phyloP scores from a whole-genome alignment of 2,329 filamentous ascomycete genomes.

The Fusarium secorum region DNA sequence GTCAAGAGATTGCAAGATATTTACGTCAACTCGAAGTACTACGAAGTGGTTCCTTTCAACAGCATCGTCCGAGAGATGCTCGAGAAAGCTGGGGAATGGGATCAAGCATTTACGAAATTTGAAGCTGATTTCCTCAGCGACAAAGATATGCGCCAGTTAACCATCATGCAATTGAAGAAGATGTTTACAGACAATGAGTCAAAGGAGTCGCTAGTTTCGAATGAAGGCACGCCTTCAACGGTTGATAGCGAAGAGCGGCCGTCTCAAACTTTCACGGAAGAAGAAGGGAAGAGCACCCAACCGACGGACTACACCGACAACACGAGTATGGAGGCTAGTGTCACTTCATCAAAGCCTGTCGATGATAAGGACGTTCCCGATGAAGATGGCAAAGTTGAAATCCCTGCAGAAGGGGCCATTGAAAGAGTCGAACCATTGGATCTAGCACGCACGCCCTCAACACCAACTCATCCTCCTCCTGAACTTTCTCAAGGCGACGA shows the following conservation, averaged over 20 bases:
- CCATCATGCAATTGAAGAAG: slow-evolving; percentile 90
- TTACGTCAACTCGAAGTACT: slow-evolving; percentile 94
- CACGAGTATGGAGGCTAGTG: slow-evolving; percentile 45
- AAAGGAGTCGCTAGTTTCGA: slow-evolving; percentile 74
- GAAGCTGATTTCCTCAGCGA: slow-evolving; percentile 95
- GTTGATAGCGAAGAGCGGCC: slow-evolving; percentile 59
- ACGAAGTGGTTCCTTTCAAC: slow-evolving; percentile 95
- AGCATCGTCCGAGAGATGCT: slow-evolving; percentile 87
- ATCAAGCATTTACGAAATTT: slow-evolving; percentile 87
- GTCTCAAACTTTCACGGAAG: slow-evolving; percentile 56
- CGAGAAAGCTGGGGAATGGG: slow-evolving; percentile 93
- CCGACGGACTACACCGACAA: slow-evolving; percentile 51
- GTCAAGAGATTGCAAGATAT: slow-evolving; percentile 83
- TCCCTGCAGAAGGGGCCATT: slow-evolving; percentile 48
- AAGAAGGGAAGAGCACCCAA: slow-evolving; percentile 57
- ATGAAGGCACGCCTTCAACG: slow-evolving; percentile 70
- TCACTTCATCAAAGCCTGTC: slow-evolving; percentile 37
- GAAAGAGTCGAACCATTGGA: slow-evolving; percentile 61
- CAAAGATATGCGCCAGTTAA: slow-evolving; percentile 92
- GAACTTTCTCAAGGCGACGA: slow-evolving; percentile 16
- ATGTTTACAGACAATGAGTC: slow-evolving; percentile 93
- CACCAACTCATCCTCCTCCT: slow-evolving; percentile 30
- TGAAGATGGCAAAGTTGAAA: slow-evolving; percentile 45
- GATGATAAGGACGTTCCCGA: slow-evolving; percentile 36
- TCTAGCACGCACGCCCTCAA: slow-evolving; percentile 51